phyloP scores from a whole-genome alignment of 768 basidiomycete genomes.

The Leccinellum albellum region DNA sequence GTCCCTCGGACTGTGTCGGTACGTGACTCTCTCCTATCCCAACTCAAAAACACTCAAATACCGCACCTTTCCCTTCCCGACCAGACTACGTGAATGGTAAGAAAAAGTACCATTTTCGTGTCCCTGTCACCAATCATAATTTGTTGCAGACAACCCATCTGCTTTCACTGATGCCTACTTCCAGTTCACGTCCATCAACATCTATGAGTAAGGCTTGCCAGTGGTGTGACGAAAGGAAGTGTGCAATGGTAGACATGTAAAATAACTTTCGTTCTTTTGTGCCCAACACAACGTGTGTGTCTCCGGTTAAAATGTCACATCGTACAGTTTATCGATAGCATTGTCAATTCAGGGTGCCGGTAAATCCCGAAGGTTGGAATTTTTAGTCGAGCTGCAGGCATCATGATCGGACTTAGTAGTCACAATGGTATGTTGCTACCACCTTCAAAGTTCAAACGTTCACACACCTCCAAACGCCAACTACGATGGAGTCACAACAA shows the following conservation, averaged over 20 bases:
- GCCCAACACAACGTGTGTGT: background rate
- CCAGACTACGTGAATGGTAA: slow-evolving; percentile 28
- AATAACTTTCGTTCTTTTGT: background rate
- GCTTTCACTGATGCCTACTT: slow-evolving; percentile 44
- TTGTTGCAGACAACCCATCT: slow-evolving; percentile 30
- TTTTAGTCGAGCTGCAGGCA: no score
- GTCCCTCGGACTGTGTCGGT: slow-evolving; percentile 31
- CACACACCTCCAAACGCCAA: background rate
- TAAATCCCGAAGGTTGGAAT: no score
- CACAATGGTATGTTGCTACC: no score
- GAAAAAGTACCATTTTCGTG: background rate
- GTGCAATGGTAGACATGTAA: background rate
- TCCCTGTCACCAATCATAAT: background rate
- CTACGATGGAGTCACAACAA: background rate
- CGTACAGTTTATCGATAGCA: background rate
- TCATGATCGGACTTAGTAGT: no score
- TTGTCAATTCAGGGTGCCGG: background rate
- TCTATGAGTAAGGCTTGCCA: slow-evolving; percentile 33
- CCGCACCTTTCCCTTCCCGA: background rate
- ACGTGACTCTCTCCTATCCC: background rate
- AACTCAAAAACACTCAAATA: background rate
- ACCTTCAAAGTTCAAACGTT: background rate
- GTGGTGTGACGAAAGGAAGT: background rate
- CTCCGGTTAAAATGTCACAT: background rate
- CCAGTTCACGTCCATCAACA: slow-evolving; percentile 35